phyloP scores from a whole-genome alignment of 164 flowering plant genomes.

The Piper longum region DNA sequence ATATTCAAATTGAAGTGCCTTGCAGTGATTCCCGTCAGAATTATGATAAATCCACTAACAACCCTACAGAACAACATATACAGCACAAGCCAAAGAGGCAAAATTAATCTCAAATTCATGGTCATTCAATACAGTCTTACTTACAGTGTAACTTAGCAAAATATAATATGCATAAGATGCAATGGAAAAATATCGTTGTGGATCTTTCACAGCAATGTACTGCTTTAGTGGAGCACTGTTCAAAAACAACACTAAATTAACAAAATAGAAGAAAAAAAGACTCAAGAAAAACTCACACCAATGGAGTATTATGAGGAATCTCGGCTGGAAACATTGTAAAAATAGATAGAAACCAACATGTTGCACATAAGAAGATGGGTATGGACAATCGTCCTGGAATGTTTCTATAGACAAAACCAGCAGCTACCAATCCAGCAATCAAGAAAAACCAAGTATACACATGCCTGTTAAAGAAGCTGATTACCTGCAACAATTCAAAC shows the following conservation, averaged over 20 bases:
- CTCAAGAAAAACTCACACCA: slow-evolving; percentile 54
- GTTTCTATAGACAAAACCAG: slow-evolving; percentile 28
- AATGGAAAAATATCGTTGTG: background rate
- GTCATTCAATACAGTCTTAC: background rate
- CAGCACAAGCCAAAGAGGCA: too few relatives aligned
- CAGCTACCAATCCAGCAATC: slow-evolving; percentile 42
- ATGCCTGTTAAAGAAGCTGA: slow-evolving; percentile 82
- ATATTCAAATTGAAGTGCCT: slow-evolving; percentile 46
- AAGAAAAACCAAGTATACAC: slow-evolving; percentile 80
- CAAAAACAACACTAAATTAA: background rate
- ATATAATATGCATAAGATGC: background rate
- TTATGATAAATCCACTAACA: slow-evolving; percentile 59
- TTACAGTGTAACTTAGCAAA: background rate
- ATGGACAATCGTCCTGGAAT: slow-evolving; percentile 43
- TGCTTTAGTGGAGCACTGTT: too few relatives aligned
- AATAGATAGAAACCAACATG: slow-evolving; percentile 72
- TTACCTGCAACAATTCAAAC: slow-evolving; percentile 36
- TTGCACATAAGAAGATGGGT: slow-evolving; percentile 45
- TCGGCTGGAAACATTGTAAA: slow-evolving; percentile 97
- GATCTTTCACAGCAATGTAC: background rate
- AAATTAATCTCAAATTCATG: too few relatives aligned
- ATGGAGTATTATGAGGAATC: slow-evolving; percentile 74
- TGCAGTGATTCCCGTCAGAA: slow-evolving; percentile 41
- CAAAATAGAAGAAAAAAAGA: background rate
- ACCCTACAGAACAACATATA: slow-evolving; percentile 17